A percentile compares a stretch with the other conserved stretches of the same genome.
Conservation (phyloP, 192 early-diverging fungal genomes). For the Gryganskiella cystojenkinii region DNA sequence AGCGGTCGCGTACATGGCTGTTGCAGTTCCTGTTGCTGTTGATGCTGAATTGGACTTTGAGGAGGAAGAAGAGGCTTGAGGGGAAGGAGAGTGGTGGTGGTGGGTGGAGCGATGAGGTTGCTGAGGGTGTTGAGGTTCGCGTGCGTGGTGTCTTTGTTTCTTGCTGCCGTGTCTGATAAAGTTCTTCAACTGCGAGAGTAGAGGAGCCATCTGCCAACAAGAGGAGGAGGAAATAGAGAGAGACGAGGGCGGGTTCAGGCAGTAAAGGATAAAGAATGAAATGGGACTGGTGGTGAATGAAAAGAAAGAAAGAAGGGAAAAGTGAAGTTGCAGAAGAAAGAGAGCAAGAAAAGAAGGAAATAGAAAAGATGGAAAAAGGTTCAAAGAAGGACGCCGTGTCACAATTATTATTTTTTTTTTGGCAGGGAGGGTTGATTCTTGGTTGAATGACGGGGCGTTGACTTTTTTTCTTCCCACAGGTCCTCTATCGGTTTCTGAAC, state of each 20-base stretch:
- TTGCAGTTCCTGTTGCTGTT: no score
- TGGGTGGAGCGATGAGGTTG: background rate
- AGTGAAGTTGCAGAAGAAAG: background rate
- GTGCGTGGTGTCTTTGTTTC: background rate
- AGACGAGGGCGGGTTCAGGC: background rate
- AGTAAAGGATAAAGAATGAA: background rate
- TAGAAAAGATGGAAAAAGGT: background rate
- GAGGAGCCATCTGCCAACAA: slow-evolving; percentile 2
- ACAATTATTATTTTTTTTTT: no score
- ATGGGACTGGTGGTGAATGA: background rate
- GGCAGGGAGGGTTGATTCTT: no score
- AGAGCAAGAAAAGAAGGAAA: background rate
- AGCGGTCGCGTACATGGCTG: background rate
- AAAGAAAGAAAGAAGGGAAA: background rate
- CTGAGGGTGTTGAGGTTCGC: background rate
- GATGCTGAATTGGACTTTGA: background rate
- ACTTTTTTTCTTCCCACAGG: no score
- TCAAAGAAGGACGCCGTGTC: background rate
- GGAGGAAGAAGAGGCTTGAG: background rate
- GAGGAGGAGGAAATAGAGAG: background rate
- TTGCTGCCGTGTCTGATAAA: slow-evolving; percentile 10
- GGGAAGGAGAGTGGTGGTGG: background rate
- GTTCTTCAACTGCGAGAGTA: slow-evolving; percentile 5
- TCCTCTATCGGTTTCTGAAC: no score
- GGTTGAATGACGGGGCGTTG: no score